phyloP scores from a whole-genome alignment of 1,139 yeast species.

The Magnusiomyces suaveolens region DNA sequence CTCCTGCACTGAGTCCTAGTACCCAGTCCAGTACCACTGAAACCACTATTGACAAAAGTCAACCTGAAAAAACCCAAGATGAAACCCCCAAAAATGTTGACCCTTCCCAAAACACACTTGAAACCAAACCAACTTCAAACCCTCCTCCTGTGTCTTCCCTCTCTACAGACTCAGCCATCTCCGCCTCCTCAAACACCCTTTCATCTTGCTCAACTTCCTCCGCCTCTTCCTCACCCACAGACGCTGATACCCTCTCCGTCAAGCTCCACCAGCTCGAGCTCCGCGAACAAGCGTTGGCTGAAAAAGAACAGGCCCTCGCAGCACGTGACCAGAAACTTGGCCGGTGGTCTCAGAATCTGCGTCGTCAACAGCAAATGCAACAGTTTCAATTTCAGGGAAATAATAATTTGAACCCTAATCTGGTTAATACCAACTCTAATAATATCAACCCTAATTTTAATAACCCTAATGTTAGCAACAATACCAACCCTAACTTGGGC shows the following conservation, averaged over 20 bases:
- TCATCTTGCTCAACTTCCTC: background rate
- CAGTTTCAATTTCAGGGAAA: constrained; percentile 3
- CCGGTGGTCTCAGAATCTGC: constrained; percentile 7
- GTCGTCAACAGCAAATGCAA: constrained; percentile 5
- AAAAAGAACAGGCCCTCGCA: constrained; percentile 6
- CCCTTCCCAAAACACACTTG: no score
- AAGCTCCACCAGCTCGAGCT: constrained; percentile 5
- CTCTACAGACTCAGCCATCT: background rate
- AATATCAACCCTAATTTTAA: background rate
- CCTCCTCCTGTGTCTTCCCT: background rate
- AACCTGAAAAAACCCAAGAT: background rate
- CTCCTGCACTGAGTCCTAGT: background rate
- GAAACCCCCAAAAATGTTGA: no score
- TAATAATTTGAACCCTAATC: constrained; percentile 1
- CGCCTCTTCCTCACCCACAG: background rate
- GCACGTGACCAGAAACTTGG: constrained; percentile 9
- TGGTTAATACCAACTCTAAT: background rate
- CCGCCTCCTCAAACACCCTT: background rate
- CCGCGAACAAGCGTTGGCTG: constrained; percentile 9
- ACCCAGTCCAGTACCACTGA: background rate
- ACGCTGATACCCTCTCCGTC: constrained; percentile 1
- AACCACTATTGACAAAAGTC: background rate
- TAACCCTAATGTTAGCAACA: no score
- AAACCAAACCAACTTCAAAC: background rate
- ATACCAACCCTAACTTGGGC: no score